These are phyloP conservation scores for Yamadazyma takamatsuzukensis DNA, from an alignment of 805 yeast genomes.

Conservation along the genomic window DNA sequence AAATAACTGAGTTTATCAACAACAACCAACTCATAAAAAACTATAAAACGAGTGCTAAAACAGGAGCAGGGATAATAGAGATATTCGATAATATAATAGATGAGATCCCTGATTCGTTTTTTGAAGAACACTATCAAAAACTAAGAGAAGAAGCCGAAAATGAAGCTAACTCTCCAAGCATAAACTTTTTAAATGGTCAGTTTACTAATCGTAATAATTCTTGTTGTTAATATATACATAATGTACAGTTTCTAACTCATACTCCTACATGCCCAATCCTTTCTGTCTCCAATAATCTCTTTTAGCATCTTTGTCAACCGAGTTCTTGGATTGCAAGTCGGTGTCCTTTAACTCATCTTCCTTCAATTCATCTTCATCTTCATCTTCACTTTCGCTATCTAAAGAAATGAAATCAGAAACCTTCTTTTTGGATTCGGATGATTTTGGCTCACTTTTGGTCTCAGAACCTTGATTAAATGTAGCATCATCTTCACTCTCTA, in stretches of 20 bases:
- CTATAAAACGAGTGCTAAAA: constrained; percentile 63
- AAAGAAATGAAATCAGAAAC: too few relatives aligned
- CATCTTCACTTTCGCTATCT: constrained; percentile 18
- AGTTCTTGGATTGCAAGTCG: constrained; percentile 8
- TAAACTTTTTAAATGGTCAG: constrained; percentile 9
- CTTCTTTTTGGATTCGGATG: constrained; percentile 7
- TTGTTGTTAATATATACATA: constrained; percentile 7
- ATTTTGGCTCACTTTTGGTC: constrained; percentile 5
- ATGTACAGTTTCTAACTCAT: background rate
- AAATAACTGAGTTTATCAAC: constrained; percentile 14
- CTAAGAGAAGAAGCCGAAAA: constrained; percentile 6
- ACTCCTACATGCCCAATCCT: constrained; percentile 30
- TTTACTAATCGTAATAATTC: constrained; percentile 2
- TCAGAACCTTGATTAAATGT: constrained; percentile 1
- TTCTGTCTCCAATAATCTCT: constrained; percentile 42
- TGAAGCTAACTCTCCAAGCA: constrained; percentile 3
- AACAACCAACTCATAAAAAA: constrained; percentile 15
- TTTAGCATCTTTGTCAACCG: constrained; percentile 30
- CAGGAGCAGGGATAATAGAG: constrained; percentile 55
- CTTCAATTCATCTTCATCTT: constrained; percentile 12
- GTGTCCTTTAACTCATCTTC: background rate
- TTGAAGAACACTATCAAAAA: constrained; percentile 14
- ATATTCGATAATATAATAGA: constrained; percentile 30
- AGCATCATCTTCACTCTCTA: constrained; percentile 27
- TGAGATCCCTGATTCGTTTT: constrained; percentile 27